phyloP scores from a whole-genome alignment of 2,329 filamentous ascomycete species.

The Sporothrix pallida region DNA sequence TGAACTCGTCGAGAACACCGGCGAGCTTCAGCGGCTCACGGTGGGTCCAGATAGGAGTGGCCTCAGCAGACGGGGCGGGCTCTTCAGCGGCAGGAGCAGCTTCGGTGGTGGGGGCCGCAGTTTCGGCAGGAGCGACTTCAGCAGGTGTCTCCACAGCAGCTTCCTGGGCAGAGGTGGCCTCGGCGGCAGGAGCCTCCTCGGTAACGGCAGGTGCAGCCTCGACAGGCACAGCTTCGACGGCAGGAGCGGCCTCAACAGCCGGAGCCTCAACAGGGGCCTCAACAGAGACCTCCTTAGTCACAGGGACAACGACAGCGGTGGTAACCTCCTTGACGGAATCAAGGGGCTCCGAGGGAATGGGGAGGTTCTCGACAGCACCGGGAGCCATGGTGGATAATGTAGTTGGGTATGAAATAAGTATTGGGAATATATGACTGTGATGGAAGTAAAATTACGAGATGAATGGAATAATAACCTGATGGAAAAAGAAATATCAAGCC shows the following conservation, averaged over 20 bases:
- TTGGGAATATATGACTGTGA: too few species aligned
- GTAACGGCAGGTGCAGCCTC: background rate
- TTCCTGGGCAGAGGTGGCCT: background rate
- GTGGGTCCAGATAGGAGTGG: constrained; percentile 29
- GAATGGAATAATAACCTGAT: background rate
- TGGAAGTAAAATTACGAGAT: background rate
- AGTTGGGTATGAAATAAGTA: background rate
- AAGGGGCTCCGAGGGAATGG: constrained; percentile 20
- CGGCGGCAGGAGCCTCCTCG: background rate
- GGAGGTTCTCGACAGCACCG: constrained; percentile 38
- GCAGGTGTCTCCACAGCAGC: background rate
- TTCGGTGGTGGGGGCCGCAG: background rate
- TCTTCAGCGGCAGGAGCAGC: constrained; percentile 2
- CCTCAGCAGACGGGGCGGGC: background rate
- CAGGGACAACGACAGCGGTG: background rate
- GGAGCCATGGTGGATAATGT: constrained; percentile 38
- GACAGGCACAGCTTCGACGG: background rate
- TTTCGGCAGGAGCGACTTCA: background rate
- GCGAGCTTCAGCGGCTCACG: constrained; percentile 54
- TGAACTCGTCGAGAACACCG: constrained; percentile 57
- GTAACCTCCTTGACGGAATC: constrained; percentile 29
- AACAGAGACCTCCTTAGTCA: background rate
- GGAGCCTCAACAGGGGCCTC: background rate
- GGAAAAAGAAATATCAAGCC: background rate
- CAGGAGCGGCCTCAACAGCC: background rate